A percentile compares a stretch with the other conserved stretches of the same genome.
Evolutionary conservation across 192 early-diverging fungal species (phyloP).

Genomic region (Obelidium mucronatum): DNA sequence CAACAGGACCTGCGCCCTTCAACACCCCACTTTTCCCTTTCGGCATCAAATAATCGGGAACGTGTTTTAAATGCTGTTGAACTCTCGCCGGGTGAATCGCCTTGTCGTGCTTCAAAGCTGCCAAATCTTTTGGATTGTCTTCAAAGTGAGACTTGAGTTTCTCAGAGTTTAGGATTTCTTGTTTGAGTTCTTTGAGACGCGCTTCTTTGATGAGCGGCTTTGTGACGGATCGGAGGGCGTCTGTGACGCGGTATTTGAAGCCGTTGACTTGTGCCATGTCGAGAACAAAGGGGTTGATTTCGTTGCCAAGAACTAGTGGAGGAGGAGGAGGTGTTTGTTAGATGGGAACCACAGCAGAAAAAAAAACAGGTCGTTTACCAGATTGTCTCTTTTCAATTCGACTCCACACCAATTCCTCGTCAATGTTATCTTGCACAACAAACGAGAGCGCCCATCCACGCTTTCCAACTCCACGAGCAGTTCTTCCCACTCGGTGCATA

Average conservation of each 20-base stretch:
- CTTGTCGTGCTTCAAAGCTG: constrained; percentile 90
- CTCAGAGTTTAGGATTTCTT: constrained; percentile 94
- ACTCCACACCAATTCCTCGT: constrained; percentile 74
- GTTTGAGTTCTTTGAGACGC: constrained; percentile 92
- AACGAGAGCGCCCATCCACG: constrained; percentile 91
- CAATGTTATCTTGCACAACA: constrained; percentile 65
- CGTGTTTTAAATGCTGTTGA: constrained; percentile 89
- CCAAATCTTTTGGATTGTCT: constrained; percentile 92
- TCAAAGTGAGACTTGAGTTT: constrained; percentile 97
- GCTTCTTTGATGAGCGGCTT: constrained; percentile 83
- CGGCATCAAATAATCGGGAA: constrained; percentile 93
- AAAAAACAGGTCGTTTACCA: constrained; percentile 37
- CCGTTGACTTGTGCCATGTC: constrained; percentile 89
- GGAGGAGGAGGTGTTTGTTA: neutral
- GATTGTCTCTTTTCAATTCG: constrained; percentile 78
- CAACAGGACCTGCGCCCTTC: constrained; percentile 10
- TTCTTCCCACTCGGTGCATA: constrained; percentile 94
- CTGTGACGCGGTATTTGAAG: constrained; percentile 89
- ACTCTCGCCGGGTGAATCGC: constrained; percentile 83
- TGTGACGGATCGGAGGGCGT: constrained; percentile 85
- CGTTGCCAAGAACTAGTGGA: constrained; percentile 36
- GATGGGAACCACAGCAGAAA: neutral
- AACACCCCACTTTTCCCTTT: constrained; percentile 45
- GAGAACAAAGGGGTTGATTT: constrained; percentile 83
- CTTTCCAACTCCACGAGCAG: constrained; percentile 86